Evolutionary conservation across 2,329 filamentous ascomycete genomes (phyloP).

Genomic region (Alternaria hordeiaustralica): DNA sequence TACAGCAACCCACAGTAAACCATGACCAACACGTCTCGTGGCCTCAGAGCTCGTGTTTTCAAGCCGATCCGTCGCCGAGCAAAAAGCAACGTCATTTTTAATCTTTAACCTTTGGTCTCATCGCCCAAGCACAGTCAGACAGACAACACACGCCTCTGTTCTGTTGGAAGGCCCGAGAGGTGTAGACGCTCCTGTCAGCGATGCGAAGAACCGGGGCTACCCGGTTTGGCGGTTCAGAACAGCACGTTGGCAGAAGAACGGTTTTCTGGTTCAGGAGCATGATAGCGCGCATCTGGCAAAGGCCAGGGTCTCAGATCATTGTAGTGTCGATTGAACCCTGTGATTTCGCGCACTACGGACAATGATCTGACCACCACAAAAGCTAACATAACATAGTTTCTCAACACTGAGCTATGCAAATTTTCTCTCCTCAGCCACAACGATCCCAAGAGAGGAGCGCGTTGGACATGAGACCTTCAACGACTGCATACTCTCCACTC

Average conservation of each 20-base stretch:
- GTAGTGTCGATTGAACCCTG: not conserved
- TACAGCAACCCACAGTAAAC: not conserved
- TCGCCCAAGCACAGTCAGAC: not conserved
- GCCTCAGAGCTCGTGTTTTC: not conserved
- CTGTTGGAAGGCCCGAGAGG: not conserved
- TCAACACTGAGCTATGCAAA: not conserved
- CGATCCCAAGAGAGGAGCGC: not conserved
- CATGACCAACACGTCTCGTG: not conserved
- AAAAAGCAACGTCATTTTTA: not conserved
- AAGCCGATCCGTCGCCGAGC: not conserved
- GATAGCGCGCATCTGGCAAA: slow-evolving; percentile 2
- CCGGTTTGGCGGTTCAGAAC: not conserved
- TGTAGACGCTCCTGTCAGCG: not conserved
- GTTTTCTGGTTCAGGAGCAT: not conserved
- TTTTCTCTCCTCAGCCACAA: not conserved
- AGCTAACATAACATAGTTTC: not conserved
- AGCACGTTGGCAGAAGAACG: not conserved
- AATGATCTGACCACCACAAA: not conserved
- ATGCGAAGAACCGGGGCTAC: not conserved
- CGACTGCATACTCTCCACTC: not conserved
- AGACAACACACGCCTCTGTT: not conserved
- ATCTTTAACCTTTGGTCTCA: not conserved
- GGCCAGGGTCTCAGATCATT: slow-evolving; percentile 2
- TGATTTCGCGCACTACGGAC: not conserved
- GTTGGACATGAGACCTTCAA: not conserved